A percentile compares a stretch with the other conserved stretches of the same genome.
Evolutionary conservation across 108 stramenopile species (phyloP).

Genomic region (Nitzschia sp.): DNA sequence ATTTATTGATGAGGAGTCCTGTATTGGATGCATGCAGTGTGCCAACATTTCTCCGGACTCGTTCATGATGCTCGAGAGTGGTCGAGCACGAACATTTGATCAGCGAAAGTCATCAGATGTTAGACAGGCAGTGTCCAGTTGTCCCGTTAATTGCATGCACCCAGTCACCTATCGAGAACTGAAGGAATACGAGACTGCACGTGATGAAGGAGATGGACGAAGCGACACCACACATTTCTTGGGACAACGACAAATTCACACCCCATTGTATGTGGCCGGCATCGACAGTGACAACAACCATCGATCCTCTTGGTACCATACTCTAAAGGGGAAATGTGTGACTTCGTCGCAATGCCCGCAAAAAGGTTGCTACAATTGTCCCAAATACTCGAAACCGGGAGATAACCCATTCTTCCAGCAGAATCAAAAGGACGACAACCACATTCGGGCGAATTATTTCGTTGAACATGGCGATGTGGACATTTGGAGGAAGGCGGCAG

Average conservation of each 20-base stretch:
- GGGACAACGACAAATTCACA: constrained; percentile 35
- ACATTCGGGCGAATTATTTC: constrained; percentile 64
- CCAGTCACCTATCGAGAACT: constrained; percentile 66
- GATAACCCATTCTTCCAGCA: constrained; percentile 72
- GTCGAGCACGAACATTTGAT: constrained; percentile 74
- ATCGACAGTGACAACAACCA: constrained; percentile 75
- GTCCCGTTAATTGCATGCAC: constrained; percentile 87
- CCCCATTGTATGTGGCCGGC: constrained; percentile 69
- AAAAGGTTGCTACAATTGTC: constrained; percentile 83
- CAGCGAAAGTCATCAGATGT: constrained; percentile 66
- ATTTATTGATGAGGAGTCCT: constrained; percentile 88
- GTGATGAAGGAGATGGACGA: constrained; percentile 66
- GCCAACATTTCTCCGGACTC: constrained; percentile 63
- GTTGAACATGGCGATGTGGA: constrained; percentile 67
- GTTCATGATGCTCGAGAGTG: constrained; percentile 71
- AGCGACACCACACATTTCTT: constrained; percentile 61
- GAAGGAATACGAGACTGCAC: constrained; percentile 63
- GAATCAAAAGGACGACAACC: constrained; percentile 49
- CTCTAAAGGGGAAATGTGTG: constrained; percentile 65
- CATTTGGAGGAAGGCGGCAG: constrained; percentile 58
- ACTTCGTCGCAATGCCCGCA: constrained; percentile 62
- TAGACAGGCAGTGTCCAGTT: constrained; percentile 57
- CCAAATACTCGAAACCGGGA: constrained; percentile 55
- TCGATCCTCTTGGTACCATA: constrained; percentile 73
- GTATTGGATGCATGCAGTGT: constrained; percentile 85